Evolutionary conservation across 441 rosid genomes (phyloP).

Genomic region (Erodium trifolium): DNA sequence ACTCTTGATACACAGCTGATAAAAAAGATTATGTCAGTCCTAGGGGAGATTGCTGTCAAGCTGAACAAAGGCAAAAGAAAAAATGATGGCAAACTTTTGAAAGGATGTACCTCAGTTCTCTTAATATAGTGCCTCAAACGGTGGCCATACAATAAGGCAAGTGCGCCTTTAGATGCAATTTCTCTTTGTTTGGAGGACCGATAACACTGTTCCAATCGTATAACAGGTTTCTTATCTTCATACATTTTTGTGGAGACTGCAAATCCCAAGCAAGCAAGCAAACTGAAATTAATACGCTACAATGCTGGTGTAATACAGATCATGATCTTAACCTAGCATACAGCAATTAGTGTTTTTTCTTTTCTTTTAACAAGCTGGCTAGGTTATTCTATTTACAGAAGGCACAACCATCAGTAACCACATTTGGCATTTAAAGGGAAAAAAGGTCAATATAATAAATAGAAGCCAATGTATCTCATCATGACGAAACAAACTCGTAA

Average conservation of each 20-base stretch:
- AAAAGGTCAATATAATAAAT: background rate
- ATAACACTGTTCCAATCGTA: conserved; percentile 23
- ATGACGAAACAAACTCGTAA: too few species aligned
- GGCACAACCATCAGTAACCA: background rate
- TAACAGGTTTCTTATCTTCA: conserved; percentile 21
- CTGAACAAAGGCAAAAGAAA: background rate
- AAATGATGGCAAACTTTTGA: background rate
- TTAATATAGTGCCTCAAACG: conserved; percentile 20
- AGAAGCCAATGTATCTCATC: too few species aligned
- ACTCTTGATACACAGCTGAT: too few species aligned
- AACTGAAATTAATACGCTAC: conserved; percentile 10
- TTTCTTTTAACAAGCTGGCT: background rate
- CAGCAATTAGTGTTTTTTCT: background rate
- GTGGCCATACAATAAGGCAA: conserved; percentile 21
- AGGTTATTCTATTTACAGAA: background rate
- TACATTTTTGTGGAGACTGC: conserved; percentile 17
- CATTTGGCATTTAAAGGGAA: background rate
- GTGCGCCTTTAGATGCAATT: conserved; percentile 21
- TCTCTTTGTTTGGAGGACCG: conserved; percentile 20
- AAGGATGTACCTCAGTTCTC: conserved; percentile 19
- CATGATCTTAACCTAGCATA: background rate
- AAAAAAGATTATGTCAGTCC: background rate
- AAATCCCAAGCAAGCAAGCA: conserved; percentile 13
- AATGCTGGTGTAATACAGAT: background rate
- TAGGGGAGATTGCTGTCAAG: background rate